Base-by-base conservation (phyloP, 352 stramenopile species). In the Globisporangium solare region DNA sequence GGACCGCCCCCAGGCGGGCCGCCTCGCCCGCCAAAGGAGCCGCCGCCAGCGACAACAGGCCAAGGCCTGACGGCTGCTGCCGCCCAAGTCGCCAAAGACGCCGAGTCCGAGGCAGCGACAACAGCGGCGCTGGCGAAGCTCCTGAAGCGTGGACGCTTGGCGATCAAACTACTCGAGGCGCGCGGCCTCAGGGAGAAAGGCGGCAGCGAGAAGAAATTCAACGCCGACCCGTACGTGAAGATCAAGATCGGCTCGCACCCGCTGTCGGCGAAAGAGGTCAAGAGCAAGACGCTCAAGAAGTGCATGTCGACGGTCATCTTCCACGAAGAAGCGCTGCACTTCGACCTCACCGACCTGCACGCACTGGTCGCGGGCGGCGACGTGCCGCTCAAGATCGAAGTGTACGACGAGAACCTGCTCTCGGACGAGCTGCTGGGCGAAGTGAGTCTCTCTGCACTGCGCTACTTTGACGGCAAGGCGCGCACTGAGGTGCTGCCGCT, bases 371-470 rank as follows among this genome's bases (percentile, higher is more conserved):
- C 74, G 1, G 73, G 89, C 53, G 77, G 93, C 37, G 83, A 91
- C 39, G 59, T 91, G 32, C 63, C 77, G n/a, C 62, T 89, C 45
- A 74, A 75, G 18, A 69, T 97, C 20, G 86, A 96, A 50, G 7
- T 97, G 0, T 97, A 73, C 54, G 86, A 97, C 42, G 88, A 96
- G 56, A 96, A 92, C 50, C 57, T 95, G 18, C 73, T 94, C 6
- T 86, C 83, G 0, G 86, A 97, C 54, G 89, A 97, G 51, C 55
- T 96, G 20, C 66, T 97, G 0, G 88, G 83, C 14, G 61, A 86
- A 47, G 67, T 80, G 35, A 62, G 47, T 7, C 73, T 96, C 27
- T 95, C 83, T 1, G 71, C 88, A 1, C 63, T 96, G 22, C 79
- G 83, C 0, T 93, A 91, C 51, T 84, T 96, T 27, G 76, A 96